Evolutionary conservation across 495 filamentous ascomycete genomes (phyloP).

Genomic region (Tuber umbilicatum): DNA sequence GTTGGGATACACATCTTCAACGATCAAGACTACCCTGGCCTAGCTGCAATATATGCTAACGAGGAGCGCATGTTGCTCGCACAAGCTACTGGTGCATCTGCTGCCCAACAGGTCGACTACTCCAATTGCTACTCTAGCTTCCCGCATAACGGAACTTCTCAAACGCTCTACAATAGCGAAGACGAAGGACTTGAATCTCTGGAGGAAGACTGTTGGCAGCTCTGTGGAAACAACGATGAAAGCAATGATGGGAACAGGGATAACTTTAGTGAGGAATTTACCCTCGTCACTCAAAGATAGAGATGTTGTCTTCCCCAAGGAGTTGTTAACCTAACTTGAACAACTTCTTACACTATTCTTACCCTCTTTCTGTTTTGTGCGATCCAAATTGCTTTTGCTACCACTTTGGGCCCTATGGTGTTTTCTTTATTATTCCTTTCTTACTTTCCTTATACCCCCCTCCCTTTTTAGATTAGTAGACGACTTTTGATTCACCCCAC

Average conservation of each 20-base stretch:
- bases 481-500: background rate
- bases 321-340: background rate
- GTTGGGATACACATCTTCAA: background rate
- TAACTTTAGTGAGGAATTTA: constrained; percentile 27
- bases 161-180: constrained; percentile 28
- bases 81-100: background rate
- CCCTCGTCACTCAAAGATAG: constrained; percentile 31
- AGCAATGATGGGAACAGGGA: constrained; percentile 13
- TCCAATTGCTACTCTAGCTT: constrained; percentile 29
- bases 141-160: constrained; percentile 19
- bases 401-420: background rate
- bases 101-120: constrained; percentile 13
- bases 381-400: background rate
- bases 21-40: background rate
- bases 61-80: background rate
- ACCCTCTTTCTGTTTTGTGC: background rate
- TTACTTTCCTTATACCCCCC: background rate
- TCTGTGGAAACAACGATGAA: constrained; percentile 8
- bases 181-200: constrained; percentile 6
- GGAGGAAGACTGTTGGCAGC: background rate
- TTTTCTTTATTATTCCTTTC: background rate
- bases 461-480: background rate
- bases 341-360: background rate
- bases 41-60: background rate
- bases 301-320: background rate